Evolutionary conservation across 345 rosid genomes (phyloP).

Genomic region (Citrus mangshanensis): DNA sequence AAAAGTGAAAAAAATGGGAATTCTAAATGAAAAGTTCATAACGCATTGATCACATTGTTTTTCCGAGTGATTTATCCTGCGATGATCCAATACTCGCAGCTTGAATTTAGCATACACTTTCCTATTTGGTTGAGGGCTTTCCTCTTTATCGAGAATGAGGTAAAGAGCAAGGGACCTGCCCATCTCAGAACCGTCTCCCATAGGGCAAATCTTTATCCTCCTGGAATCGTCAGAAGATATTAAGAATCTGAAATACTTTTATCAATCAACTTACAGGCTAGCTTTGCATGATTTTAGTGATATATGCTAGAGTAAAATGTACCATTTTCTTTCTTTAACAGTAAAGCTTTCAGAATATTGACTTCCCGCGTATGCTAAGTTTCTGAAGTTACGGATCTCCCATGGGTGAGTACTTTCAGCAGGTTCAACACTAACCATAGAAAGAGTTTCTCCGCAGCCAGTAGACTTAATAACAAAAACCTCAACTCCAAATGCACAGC

Average conservation of each 20-base stretch:
- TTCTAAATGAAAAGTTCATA: neutral
- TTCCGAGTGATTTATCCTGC: neutral
- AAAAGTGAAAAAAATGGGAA: neutral
- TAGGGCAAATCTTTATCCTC: neutral
- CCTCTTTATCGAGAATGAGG: neutral
- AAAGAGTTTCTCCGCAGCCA: neutral
- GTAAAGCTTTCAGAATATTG: neutral
- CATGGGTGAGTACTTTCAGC: neutral
- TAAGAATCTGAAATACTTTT: neutral
- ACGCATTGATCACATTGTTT: neutral
- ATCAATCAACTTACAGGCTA: too few relatives aligned
- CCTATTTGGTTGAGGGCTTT: neutral
- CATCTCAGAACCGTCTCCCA: neutral
- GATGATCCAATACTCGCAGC: neutral
- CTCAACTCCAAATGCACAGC: slow-evolving; percentile 17
- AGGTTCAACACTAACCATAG: neutral
- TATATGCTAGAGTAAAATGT: neutral
- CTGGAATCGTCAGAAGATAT: neutral
- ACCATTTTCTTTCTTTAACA: neutral
- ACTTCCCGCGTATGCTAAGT: neutral
- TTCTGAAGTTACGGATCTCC: neutral
- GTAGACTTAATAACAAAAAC: slow-evolving; percentile 1
- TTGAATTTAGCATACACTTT: slow-evolving; percentile 1
- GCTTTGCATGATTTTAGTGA: too few relatives aligned
- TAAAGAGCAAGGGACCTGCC: neutral